These are phyloP conservation scores for Leishmania guyanensis DNA, from an alignment of 208 protist genomes.

Conservation along the genomic window DNA sequence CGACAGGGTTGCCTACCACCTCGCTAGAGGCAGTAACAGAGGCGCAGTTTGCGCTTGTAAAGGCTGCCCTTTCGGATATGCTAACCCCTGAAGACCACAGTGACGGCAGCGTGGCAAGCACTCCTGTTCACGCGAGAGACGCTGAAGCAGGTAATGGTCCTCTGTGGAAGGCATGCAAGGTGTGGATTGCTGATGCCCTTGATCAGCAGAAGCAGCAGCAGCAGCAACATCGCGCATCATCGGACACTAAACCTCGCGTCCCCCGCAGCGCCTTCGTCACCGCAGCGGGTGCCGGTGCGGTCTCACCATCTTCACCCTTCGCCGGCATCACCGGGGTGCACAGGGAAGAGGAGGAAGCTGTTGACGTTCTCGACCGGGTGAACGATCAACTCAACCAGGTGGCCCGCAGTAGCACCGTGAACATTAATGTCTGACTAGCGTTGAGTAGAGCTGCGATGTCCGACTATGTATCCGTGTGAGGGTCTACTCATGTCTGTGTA, in stretches of 20 bases:
- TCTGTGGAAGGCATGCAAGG: conserved; percentile 1
- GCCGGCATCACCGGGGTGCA: conserved; percentile 1
- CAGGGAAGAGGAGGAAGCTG: background rate
- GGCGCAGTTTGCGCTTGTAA: background rate
- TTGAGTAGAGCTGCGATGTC: background rate
- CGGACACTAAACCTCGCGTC: background rate
- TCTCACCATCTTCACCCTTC: conserved; percentile 1
- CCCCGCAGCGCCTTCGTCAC: background rate
- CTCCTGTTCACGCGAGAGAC: background rate
- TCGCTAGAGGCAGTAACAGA: background rate
- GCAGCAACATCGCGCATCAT: background rate
- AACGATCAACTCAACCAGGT: conserved; percentile 32
- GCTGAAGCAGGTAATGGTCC: background rate
- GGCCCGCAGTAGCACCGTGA: conserved; percentile 3
- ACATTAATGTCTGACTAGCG: background rate
- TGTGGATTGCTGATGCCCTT: background rate
- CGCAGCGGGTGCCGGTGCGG: background rate
- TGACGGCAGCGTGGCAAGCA: conserved; percentile 3
- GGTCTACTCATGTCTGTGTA: background rate
- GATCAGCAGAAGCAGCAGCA: background rate
- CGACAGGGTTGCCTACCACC: background rate
- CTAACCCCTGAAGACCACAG: background rate
- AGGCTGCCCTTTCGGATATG: background rate
- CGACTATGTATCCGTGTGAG: background rate
- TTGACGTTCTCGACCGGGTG: conserved; percentile 12